Evolutionary conservation across 2,329 filamentous ascomycete species (phyloP).

Genomic region (Aspergillus sp.): DNA sequence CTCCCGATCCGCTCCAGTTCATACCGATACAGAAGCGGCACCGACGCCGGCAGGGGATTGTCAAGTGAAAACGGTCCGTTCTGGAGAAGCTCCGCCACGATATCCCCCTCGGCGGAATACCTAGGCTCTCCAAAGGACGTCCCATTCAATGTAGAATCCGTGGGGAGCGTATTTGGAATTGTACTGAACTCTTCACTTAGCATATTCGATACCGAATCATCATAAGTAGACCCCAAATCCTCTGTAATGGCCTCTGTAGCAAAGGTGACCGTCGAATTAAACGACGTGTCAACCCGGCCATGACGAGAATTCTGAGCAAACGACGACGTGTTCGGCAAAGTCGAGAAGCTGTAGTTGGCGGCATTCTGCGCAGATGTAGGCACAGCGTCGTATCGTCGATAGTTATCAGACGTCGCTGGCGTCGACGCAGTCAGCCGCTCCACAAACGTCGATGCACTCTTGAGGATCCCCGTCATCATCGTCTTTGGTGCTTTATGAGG

Average conservation of each 20-base stretch:
- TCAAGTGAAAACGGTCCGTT: conserved; percentile 43
- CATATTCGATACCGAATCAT: conserved; percentile 32
- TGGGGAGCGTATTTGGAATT: background rate
- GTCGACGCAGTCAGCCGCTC: conserved; percentile 24
- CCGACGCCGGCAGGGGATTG: conserved; percentile 29
- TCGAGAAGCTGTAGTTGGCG: conserved; percentile 31
- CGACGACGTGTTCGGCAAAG: conserved; percentile 22
- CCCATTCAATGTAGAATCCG: background rate
- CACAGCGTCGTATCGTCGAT: conserved; percentile 25
- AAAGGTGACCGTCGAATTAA: conserved; percentile 32
- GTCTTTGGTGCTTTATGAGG: conserved; percentile 9
- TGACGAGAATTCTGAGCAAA: conserved; percentile 23
- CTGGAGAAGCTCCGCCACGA: conserved; percentile 35
- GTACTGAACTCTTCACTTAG: conserved; percentile 20
- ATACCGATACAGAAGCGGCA: conserved; percentile 43
- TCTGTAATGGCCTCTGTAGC: conserved; percentile 32
- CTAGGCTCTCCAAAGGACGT: conserved; percentile 11
- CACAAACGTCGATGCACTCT: conserved; percentile 20
- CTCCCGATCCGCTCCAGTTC: conserved; percentile 43
- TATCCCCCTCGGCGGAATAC: conserved; percentile 24
- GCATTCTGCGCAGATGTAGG: conserved; percentile 13
- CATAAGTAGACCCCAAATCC: conserved; percentile 32
- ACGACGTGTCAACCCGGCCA: conserved; percentile 28
- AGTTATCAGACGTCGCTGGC: conserved; percentile 6
- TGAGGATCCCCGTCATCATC: background rate